A percentile compares a stretch with the other conserved stretches of the same genome.
These are phyloP conservation scores for Magnolia kwangsiensis DNA, from an alignment of 164 flowering plant genomes.

Conservation along the genomic window DNA sequence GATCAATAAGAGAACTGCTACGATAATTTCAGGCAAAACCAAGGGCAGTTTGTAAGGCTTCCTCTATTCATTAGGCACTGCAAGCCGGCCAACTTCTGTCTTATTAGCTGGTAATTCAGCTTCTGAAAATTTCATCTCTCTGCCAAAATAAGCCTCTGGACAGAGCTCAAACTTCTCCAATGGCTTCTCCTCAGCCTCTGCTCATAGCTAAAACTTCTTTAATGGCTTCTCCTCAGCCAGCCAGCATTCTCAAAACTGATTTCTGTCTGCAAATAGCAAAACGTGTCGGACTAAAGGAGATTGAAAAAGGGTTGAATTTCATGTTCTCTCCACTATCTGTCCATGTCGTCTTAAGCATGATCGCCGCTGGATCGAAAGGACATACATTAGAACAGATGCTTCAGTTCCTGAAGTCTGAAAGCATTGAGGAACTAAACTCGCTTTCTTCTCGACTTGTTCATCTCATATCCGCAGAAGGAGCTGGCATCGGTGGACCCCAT, in stretches of 20 bases:
- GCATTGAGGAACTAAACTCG: slow-evolving; percentile 42
- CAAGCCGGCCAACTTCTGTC: neutral
- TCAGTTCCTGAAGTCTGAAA: slow-evolving; percentile 43
- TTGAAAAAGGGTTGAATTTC: slow-evolving; percentile 35
- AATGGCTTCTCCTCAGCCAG: neutral
- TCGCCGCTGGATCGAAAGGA: slow-evolving; percentile 58
- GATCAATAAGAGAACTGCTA: too few relatives aligned
- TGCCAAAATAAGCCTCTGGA: neutral
- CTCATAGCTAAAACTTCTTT: neutral
- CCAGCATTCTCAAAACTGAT: slow-evolving; percentile 24
- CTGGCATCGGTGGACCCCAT: slow-evolving; percentile 49
- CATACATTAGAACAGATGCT: slow-evolving; percentile 48
- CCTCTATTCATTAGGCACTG: neutral
- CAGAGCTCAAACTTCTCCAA: neutral
- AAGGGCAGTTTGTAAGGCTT: too few relatives aligned
- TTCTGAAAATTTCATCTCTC: neutral
- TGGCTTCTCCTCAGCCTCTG: too few relatives aligned
- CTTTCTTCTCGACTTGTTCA: slow-evolving; percentile 45
- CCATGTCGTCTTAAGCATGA: slow-evolving; percentile 49
- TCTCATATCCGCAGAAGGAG: slow-evolving; percentile 39
- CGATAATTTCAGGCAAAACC: too few relatives aligned
- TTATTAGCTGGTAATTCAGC: neutral
- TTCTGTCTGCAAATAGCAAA: slow-evolving; percentile 38
- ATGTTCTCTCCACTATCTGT: slow-evolving; percentile 61
- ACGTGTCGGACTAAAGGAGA: slow-evolving; percentile 26